Base-by-base conservation (phyloP, 2,329 filamentous ascomycete genomes). In the Beauveria caledonica region DNA sequence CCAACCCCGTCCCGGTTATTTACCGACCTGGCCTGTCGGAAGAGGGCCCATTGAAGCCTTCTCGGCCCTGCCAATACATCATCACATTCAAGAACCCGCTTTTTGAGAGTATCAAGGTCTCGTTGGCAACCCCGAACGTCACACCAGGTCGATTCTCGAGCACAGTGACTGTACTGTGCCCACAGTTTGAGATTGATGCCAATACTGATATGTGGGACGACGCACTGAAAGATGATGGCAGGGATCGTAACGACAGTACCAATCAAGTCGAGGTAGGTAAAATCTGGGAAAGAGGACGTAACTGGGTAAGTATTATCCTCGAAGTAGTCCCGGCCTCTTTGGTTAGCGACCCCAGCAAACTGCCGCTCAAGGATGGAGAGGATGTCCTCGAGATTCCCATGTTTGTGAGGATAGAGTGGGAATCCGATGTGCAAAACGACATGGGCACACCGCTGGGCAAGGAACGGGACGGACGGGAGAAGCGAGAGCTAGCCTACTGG, bases 401-500 rank as follows among this genome's bases (percentile, higher is more conserved):
- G 68, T 95, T 96, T 77, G 90, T 99, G 63, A 83, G 92, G 25
- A 82, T 96, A 60, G 92, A 97, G 72, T 99, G 92, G 86, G 93
- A 92, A 72, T 80, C 84, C 3, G 89, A 92, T 64, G 79, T 79
- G 1, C 78, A 83, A 59, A 82, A 86, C 59, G 84, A 90, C 62
- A 84, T 86, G 9, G 87, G 84, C 13, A 78, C 80, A 3, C 75
- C 76, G 9, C 68, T 74, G 2, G 73, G 74, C 40, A 80, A 73
- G 70, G 83, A 81, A 66, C 86, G 81, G 71, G 85, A 83, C 49
- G 83, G 78, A 52, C 87, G 81, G 72, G 89, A 93, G 74, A 93
- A 86, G 77, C 84, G 89, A 69, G 94, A 97, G 71, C 76, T 97
- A 73, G 92, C 92, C 60, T 97, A 96, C 74, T 99, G 94, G 94